A percentile compares a stretch with the other conserved stretches of the same genome.
Conservation (phyloP, 75 land plant species). For the Pseudotsuga menziesii region DNA sequence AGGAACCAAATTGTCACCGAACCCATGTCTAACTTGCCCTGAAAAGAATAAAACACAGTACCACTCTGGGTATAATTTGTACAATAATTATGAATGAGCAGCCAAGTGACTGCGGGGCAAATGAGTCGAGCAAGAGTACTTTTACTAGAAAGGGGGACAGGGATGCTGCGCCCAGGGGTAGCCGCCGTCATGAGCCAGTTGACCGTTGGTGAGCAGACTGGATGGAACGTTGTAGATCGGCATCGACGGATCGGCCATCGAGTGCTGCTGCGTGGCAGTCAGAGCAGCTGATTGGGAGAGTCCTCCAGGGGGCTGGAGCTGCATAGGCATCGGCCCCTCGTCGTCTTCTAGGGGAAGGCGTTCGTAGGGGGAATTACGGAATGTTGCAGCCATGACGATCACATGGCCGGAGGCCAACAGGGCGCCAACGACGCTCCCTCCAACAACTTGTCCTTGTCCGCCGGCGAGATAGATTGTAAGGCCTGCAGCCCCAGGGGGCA, state of each 20-base stretch:
- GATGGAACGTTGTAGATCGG: slow-evolving; percentile 10
- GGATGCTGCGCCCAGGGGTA: slow-evolving; percentile 16
- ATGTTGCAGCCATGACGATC: slow-evolving; percentile 42
- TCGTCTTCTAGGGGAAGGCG: slow-evolving; percentile 62
- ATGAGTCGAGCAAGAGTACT: background rate
- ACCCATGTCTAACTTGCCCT: background rate
- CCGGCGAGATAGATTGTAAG: slow-evolving; percentile 47
- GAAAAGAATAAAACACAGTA: slow-evolving; percentile 7
- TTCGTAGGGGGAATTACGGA: slow-evolving; percentile 61
- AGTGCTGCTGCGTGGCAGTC: background rate
- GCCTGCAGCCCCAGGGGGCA: slow-evolving; percentile 32
- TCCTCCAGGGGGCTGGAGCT: background rate
- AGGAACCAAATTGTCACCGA: background rate
- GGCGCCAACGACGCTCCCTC: slow-evolving; percentile 37
- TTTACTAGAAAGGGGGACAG: background rate
- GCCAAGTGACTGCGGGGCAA: background rate
- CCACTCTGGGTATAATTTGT: slow-evolving; percentile 2
- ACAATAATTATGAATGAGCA: background rate
- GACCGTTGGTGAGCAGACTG: slow-evolving; percentile 11
- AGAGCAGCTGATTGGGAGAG: background rate
- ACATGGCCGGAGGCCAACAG: slow-evolving; percentile 47
- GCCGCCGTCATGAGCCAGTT: slow-evolving; percentile 19
- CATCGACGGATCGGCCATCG: background rate
- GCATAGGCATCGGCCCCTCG: slow-evolving; percentile 5
- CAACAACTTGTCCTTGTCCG: slow-evolving; percentile 28